These are phyloP conservation scores for Fusarium sarcochroum DNA, from an alignment of 2,329 filamentous ascomycete genomes.

Conservation along the genomic window DNA sequence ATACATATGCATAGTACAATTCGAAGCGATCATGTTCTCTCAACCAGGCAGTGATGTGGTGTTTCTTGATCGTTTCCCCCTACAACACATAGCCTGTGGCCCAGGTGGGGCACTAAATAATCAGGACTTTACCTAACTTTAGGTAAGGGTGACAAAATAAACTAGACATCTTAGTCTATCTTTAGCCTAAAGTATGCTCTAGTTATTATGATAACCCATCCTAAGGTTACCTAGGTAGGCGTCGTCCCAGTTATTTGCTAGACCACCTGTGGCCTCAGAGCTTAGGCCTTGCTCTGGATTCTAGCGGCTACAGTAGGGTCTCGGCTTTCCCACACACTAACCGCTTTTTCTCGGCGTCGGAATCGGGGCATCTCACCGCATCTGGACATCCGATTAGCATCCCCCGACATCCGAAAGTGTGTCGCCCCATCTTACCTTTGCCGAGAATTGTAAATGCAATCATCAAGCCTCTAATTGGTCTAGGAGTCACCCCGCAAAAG, in stretches of 20 bases:
- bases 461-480: slow-evolving; percentile 26
- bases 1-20: not conserved
- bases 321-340: not conserved
- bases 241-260: too few relatives aligned
- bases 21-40: not conserved
- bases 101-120: too few relatives aligned
- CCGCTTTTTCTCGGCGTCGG: slow-evolving; percentile 7
- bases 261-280: too few relatives aligned
- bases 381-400: slow-evolving; percentile 19
- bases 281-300: too few relatives aligned
- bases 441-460: slow-evolving; percentile 34
- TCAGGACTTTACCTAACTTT: too few relatives aligned
- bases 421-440: slow-evolving; percentile 4
- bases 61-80: not conserved
- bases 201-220: too few relatives aligned
- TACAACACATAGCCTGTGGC: too few relatives aligned
- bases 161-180: too few relatives aligned
- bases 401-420: slow-evolving; percentile 32
- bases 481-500: slow-evolving; percentile 24
- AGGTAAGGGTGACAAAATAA: too few relatives aligned
- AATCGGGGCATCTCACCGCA: slow-evolving; percentile 16
- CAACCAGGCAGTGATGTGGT: not conserved
- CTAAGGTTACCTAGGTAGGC: too few relatives aligned
- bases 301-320: slow-evolving; percentile 2
- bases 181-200: too few relatives aligned